phyloP scores from a whole-genome alignment of 768 basidiomycete species.

The Russula sp. region DNA sequence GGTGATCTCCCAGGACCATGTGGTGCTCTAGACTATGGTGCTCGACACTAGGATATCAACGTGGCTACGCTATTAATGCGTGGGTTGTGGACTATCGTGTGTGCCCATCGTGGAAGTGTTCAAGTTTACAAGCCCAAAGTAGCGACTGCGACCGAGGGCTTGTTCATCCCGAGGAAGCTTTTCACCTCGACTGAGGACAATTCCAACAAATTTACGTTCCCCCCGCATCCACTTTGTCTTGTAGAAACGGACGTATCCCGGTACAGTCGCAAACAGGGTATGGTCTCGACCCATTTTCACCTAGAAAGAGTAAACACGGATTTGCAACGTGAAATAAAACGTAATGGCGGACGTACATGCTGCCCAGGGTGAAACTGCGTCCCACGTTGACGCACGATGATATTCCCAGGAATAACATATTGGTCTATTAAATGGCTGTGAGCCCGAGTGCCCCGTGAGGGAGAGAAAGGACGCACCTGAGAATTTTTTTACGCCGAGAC shows the following conservation, averaged over 20 bases:
- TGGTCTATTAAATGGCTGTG: slow-evolving; percentile 56
- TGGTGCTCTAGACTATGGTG: neutral
- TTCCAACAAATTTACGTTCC: slow-evolving; percentile 77
- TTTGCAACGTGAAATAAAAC: slow-evolving; percentile 13
- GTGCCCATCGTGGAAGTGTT: slow-evolving; percentile 33
- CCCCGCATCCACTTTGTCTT: slow-evolving; percentile 70
- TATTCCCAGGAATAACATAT: slow-evolving; percentile 90
- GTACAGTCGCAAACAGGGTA: slow-evolving; percentile 85
- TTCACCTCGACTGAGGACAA: slow-evolving; percentile 81
- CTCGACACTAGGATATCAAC: neutral
- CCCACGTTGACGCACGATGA: slow-evolving; percentile 93
- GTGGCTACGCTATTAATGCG: slow-evolving; percentile 10
- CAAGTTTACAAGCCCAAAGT: slow-evolving; percentile 74
- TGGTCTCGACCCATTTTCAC: slow-evolving; percentile 92
- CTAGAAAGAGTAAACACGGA: slow-evolving; percentile 40
- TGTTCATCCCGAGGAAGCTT: slow-evolving; percentile 80
- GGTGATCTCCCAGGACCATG: neutral
- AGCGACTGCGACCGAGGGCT: slow-evolving; percentile 73
- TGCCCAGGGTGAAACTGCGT: slow-evolving; percentile 91
- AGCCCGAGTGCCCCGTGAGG: neutral
- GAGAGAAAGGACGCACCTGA: slow-evolving; percentile 57
- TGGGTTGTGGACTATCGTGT: slow-evolving; percentile 1
- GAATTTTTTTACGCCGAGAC: slow-evolving; percentile 94
- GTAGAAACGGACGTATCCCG: slow-evolving; percentile 95
- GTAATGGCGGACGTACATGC: slow-evolving; percentile 52